Conservation (phyloP, 495 filamentous ascomycete genomes). For the Glarea lozoyensis region DNA sequence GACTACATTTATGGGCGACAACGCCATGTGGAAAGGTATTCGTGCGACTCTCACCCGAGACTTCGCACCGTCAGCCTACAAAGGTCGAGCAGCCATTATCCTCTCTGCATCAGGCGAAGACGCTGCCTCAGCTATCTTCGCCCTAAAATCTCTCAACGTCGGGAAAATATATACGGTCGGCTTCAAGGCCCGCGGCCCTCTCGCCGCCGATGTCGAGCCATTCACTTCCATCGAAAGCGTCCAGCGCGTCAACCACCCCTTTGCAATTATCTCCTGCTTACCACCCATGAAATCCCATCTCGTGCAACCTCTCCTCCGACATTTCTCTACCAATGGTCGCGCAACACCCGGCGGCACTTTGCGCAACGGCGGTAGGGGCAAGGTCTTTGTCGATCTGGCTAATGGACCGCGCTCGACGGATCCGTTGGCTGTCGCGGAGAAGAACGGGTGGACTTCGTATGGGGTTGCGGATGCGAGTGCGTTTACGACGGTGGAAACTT, state of each 20-base stretch:
- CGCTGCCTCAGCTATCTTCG: constrained; percentile 66
- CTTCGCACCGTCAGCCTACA: constrained; percentile 73
- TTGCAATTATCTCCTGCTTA: constrained; percentile 70
- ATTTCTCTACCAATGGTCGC: constrained; percentile 33
- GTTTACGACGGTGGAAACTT: constrained; percentile 73
- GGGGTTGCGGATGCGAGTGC: constrained; percentile 69
- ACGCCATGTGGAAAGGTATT: constrained; percentile 77
- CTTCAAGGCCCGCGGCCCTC: constrained; percentile 58
- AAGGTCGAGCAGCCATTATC: constrained; percentile 63
- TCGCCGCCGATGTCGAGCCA: constrained; percentile 57
- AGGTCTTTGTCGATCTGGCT: constrained; percentile 74
- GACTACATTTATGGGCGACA: constrained; percentile 59
- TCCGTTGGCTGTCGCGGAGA: constrained; percentile 56
- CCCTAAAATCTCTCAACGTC: constrained; percentile 63
- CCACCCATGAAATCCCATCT: constrained; percentile 69
- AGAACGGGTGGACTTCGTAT: constrained; percentile 70
- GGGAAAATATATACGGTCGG: constrained; percentile 77
- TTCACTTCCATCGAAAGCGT: constrained; percentile 74
- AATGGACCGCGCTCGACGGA: constrained; percentile 60
- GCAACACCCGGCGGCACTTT: background rate
- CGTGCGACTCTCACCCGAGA: constrained; percentile 70
- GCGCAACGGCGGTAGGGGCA: constrained; percentile 32
- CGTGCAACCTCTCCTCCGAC: constrained; percentile 67
- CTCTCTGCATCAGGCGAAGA: constrained; percentile 58
- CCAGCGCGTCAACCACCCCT: constrained; percentile 64